phyloP scores from a whole-genome alignment of 495 filamentous ascomycete species.

The Penicillium ucsense region DNA sequence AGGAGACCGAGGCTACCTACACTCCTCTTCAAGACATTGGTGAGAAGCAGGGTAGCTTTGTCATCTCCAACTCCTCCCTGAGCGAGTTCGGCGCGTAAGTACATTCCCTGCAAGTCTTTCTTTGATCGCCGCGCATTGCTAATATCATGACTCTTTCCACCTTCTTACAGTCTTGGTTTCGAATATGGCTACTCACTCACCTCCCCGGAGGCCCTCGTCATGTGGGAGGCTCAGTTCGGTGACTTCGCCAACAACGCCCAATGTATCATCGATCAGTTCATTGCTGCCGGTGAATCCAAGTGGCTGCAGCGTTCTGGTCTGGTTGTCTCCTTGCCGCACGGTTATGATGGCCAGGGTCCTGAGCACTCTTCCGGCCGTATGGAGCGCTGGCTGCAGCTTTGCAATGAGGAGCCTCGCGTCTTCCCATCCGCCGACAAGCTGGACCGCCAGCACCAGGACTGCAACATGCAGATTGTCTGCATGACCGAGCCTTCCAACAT shows the following conservation, averaged over 20 bases:
- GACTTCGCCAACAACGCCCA: slow-evolving; percentile 99
- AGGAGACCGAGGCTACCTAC: slow-evolving; percentile 84
- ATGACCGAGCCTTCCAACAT: slow-evolving; percentile 87
- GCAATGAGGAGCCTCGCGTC: slow-evolving; percentile 92
- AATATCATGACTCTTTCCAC: not conserved
- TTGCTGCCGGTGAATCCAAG: slow-evolving; percentile 94
- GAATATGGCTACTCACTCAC: slow-evolving; percentile 98
- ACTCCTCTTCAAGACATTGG: slow-evolving; percentile 84
- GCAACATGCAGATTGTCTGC: slow-evolving; percentile 97
- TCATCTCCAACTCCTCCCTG: slow-evolving; percentile 94
- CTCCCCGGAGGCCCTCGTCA: slow-evolving; percentile 90
- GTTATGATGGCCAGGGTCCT: slow-evolving; percentile 96
- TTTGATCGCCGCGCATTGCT: not conserved
- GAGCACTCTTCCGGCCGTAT: slow-evolving; percentile 97
- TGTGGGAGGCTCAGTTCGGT: slow-evolving; percentile 99
- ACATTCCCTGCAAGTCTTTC: not conserved
- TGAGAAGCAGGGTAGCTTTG: slow-evolving; percentile 84
- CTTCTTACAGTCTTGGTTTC: slow-evolving; percentile 57
- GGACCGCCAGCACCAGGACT: slow-evolving; percentile 96
- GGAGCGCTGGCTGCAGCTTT: slow-evolving; percentile 94
- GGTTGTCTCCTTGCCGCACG: slow-evolving; percentile 89
- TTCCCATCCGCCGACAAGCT: slow-evolving; percentile 83
- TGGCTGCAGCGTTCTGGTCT: slow-evolving; percentile 96
- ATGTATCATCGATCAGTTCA: slow-evolving; percentile 97
- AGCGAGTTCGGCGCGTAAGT: slow-evolving; percentile 66